Evolutionary conservation across 129 eudicot species (phyloP).

Genomic region (Glebionis coronaria): DNA sequence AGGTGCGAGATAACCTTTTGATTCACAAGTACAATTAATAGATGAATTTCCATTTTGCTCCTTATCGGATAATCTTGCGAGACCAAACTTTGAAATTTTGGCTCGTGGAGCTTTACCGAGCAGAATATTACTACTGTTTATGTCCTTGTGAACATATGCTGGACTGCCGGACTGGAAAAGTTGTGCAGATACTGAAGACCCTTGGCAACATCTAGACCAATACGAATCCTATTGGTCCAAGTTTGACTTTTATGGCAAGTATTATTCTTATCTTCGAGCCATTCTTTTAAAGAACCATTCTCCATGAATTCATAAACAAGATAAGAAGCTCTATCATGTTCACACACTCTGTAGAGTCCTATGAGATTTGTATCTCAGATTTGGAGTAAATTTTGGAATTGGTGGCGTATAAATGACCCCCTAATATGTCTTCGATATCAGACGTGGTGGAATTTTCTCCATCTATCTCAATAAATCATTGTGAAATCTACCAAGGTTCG

Average conservation of each 20-base stretch:
- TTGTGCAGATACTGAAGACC: conserved; percentile 70
- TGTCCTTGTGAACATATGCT: conserved; percentile 65
- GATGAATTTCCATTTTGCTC: conserved; percentile 38
- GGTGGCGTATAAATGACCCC: no score
- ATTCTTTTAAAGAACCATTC: no score
- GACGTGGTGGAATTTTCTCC: no score
- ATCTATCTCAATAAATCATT: no score
- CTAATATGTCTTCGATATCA: no score
- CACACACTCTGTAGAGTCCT: conserved; percentile 58
- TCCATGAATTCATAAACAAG: conserved; percentile 72
- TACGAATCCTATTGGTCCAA: conserved; percentile 51
- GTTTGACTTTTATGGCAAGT: conserved; percentile 21
- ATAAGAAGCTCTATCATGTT: conserved; percentile 39
- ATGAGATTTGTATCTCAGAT: no score
- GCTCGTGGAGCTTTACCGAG: conserved; percentile 49
- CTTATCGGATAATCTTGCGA: conserved; percentile 41
- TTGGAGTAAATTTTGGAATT: no score
- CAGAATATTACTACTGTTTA: conserved; percentile 58
- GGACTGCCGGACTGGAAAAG: conserved; percentile 64
- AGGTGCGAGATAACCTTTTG: conserved; percentile 73
- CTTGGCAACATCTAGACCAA: conserved; percentile 64
- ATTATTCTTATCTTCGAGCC: conserved; percentile 49
- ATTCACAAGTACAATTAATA: conserved; percentile 30
- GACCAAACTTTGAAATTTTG: conserved; percentile 63
- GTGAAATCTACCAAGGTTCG: no score